These are phyloP conservation scores for Heliamphora exappendiculata DNA, from an alignment of 148 eudicot species.

Conservation along the genomic window DNA sequence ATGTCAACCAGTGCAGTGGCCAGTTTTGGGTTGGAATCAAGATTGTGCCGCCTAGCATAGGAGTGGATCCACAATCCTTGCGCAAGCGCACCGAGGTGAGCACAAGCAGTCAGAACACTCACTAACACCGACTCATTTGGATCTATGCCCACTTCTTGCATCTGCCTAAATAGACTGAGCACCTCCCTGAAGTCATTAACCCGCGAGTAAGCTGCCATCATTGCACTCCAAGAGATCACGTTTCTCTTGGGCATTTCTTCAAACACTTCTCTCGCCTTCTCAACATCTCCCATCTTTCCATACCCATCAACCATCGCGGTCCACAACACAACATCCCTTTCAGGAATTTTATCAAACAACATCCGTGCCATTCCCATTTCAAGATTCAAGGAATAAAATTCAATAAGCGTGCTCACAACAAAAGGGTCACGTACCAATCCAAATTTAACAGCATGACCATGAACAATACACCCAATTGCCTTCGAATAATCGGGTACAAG, in stretches of 20 bases:
- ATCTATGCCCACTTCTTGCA: slow-evolving; percentile 23
- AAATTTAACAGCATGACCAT: slow-evolving; percentile 26
- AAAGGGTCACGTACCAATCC: slow-evolving; percentile 27
- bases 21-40: slow-evolving; percentile 23
- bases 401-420: slow-evolving; percentile 29
- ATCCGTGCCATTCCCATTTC: slow-evolving; percentile 24
- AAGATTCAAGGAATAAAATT: slow-evolving; percentile 20
- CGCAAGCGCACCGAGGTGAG: slow-evolving; percentile 34
- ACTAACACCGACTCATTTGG: slow-evolving; percentile 39
- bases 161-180: slow-evolving; percentile 17
- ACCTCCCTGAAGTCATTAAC: slow-evolving; percentile 28
- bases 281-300: slow-evolving; percentile 30
- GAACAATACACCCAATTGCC: slow-evolving; percentile 20
- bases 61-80: slow-evolving; percentile 43
- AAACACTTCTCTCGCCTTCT: slow-evolving; percentile 23
- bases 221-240: slow-evolving; percentile 39
- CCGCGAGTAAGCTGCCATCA: slow-evolving; percentile 32
- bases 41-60: slow-evolving; percentile 20
- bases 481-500: not conserved
- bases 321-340: slow-evolving; percentile 38
- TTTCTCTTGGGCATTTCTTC: slow-evolving; percentile 40
- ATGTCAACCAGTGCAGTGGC: slow-evolving; percentile 44
- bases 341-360: slow-evolving; percentile 36
- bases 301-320: slow-evolving; percentile 38
- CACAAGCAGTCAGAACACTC: slow-evolving; percentile 39